These are phyloP conservation scores for Zalaria sp. DNA, from an alignment of 2,329 filamentous ascomycete species.

Conservation along the genomic window DNA sequence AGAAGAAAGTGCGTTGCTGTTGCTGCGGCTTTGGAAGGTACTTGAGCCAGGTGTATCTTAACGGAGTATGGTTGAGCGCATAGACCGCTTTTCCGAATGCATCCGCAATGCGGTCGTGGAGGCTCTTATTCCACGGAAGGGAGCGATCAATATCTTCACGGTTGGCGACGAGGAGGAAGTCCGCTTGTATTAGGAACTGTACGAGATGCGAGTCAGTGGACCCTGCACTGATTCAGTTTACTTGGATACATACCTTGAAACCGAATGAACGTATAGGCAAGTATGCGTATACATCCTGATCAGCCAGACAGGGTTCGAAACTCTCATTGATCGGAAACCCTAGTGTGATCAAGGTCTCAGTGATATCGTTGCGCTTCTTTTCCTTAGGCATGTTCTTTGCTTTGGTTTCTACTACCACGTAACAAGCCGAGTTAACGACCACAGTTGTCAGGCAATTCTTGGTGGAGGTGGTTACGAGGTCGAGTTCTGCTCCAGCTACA, in stretches of 20 bases:
- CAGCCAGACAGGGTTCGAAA: conserved; percentile 1
- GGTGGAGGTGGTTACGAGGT: neutral
- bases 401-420: conserved; percentile 5
- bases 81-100: conserved; percentile 4
- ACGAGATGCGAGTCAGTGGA: neutral
- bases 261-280: conserved; percentile 13
- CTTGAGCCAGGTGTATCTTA: conserved; percentile 7
- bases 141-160: conserved; percentile 5
- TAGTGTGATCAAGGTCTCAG: conserved; percentile 9
- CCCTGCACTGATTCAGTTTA: too few relatives aligned
- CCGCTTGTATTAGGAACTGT: conserved; percentile 11
- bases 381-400: conserved; percentile 7
- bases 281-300: conserved; percentile 11
- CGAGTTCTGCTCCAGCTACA: neutral
- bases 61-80: conserved; percentile 3
- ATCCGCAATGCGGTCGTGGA: conserved; percentile 1
- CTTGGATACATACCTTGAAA: conserved; percentile 1
- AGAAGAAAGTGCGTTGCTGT: neutral
- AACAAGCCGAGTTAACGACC: neutral
- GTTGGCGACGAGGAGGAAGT: conserved; percentile 10
- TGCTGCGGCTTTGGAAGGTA: conserved; percentile 1
- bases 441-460: neutral
- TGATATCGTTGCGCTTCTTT: conserved; percentile 6
- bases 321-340: conserved; percentile 10
- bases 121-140: conserved; percentile 5